Evolutionary conservation across 331 rosid species (phyloP).

Genomic region (Malus hybrid): DNA sequence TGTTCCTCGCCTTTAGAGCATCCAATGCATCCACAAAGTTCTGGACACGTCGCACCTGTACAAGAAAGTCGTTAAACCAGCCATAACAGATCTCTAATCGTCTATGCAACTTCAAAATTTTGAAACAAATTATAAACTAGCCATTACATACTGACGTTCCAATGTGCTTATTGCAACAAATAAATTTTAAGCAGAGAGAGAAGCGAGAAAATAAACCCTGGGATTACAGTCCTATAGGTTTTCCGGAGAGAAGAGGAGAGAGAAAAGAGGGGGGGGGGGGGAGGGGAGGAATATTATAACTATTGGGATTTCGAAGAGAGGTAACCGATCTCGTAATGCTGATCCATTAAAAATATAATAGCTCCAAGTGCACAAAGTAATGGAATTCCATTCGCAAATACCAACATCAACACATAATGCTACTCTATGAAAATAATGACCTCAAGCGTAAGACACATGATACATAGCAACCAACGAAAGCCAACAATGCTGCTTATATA

Average conservation of each 20-base stretch:
- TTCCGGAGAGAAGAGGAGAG: no score
- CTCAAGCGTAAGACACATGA: background rate
- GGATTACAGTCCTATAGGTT: no score
- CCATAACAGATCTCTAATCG: background rate
- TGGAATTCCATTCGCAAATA: background rate
- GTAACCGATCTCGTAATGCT: background rate
- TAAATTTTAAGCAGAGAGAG: background rate
- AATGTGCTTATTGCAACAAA: background rate
- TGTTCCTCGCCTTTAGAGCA: constrained; percentile 46
- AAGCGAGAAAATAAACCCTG: no score
- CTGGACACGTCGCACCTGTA: constrained; percentile 77
- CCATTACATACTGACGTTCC: background rate
- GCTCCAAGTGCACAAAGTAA: no score
- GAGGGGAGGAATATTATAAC: background rate
- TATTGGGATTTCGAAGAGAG: background rate
- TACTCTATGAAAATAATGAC: background rate
- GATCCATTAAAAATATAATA: background rate
- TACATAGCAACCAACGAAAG: background rate
- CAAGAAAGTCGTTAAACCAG: background rate
- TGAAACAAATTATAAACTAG: background rate
- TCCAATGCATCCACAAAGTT: constrained; percentile 54
- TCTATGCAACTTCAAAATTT: background rate
- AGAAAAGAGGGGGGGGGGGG: no score
- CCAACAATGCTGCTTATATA: background rate
- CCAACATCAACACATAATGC: background rate